Evolutionary conservation across 1,284 basidiomycete species (phyloP).

Genomic region (Ceratobasidium sp.): DNA sequence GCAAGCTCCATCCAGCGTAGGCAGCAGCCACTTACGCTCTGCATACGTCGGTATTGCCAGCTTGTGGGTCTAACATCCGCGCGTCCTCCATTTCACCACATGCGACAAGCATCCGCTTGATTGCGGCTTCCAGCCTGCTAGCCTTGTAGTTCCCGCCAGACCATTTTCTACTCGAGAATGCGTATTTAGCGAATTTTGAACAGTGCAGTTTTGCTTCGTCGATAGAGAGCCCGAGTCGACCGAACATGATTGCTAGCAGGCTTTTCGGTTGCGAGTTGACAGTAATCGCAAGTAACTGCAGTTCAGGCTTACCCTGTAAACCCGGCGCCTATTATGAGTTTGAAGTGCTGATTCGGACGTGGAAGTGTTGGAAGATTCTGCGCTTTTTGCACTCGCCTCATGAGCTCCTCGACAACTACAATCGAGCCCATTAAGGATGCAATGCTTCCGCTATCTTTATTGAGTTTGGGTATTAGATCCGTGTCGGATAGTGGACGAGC

Average conservation of each 20-base stretch:
- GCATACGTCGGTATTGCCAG: not conserved
- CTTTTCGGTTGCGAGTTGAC: too few species aligned
- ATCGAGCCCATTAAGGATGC: slow-evolving; percentile 32
- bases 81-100: not conserved
- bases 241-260: slow-evolving; percentile 57
- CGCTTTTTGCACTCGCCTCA: slow-evolving; percentile 22
- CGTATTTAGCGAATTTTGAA: slow-evolving; percentile 15
- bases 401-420: slow-evolving; percentile 40
- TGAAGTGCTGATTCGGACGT: slow-evolving; percentile 49
- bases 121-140: slow-evolving; percentile 1
- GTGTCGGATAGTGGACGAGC: not conserved
- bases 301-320: slow-evolving; percentile 6
- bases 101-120: not conserved
- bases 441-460: slow-evolving; percentile 31
- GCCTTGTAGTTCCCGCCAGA: not conserved
- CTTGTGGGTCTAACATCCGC: not conserved
- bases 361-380: slow-evolving; percentile 4
- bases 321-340: slow-evolving; percentile 17
- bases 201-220: slow-evolving; percentile 47
- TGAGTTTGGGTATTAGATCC: too few species aligned
- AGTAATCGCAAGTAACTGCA: not conserved
- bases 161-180: slow-evolving; percentile 14
- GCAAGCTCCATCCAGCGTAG: not conserved
- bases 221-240: slow-evolving; percentile 55
- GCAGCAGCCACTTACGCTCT: not conserved